Percentiles rank a stretch among this genome's conserved stretches.
These are phyloP conservation scores for Mycosphaerelloides madeirae DNA, from an alignment of 2,329 filamentous ascomycete genomes.

Conservation along the genomic window DNA sequence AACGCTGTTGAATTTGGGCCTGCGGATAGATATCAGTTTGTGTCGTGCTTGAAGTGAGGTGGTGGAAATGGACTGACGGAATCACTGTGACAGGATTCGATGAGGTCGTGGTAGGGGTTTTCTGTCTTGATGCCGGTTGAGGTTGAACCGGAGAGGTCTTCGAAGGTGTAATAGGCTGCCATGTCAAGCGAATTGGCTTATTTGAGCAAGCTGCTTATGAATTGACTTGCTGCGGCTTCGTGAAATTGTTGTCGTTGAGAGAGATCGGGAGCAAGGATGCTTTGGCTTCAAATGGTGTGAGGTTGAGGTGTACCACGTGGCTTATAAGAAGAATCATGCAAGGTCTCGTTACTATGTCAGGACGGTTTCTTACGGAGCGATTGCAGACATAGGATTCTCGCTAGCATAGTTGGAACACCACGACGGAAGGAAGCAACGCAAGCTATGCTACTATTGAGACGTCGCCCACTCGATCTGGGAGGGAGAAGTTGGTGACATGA, in stretches of 20 bases:
- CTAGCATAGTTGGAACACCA: no score
- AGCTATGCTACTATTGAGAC: no score
- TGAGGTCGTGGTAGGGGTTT: slow-evolving; percentile 74
- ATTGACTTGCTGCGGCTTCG: background rate
- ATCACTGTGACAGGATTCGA: slow-evolving; percentile 62
- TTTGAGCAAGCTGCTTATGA: background rate
- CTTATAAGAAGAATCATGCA: no score
- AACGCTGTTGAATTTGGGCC: slow-evolving; percentile 65
- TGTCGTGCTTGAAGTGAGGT: background rate
- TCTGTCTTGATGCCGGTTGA: slow-evolving; percentile 35
- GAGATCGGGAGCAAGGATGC: no score
- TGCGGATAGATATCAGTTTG: slow-evolving; percentile 31
- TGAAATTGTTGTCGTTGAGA: background rate
- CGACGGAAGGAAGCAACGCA: no score
- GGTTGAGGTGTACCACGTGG: no score
- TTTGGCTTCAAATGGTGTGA: no score
- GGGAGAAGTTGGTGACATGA: no score
- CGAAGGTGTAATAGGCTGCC: slow-evolving; percentile 35
- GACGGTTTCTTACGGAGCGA: no score
- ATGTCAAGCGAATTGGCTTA: slow-evolving; percentile 18
- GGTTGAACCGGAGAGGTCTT: slow-evolving; percentile 30
- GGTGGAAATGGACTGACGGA: slow-evolving; percentile 44
- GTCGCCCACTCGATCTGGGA: no score
- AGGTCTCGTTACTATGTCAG: no score
- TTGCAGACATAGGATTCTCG: no score